phyloP scores from a whole-genome alignment of 108 stramenopile species.

The Skeletonema tropicum region DNA sequence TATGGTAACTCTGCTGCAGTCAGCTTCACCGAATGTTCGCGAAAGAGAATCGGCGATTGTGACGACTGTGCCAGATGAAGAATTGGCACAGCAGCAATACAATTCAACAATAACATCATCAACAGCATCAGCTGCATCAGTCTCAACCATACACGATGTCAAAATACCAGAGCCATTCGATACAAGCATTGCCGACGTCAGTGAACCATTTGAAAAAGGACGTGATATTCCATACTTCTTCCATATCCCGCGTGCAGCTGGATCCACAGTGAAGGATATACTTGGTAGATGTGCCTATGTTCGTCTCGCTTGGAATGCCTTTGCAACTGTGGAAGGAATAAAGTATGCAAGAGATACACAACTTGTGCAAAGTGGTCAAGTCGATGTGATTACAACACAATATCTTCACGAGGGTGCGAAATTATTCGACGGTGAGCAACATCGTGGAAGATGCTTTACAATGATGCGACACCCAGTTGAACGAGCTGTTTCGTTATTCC shows the following conservation, averaged over 20 bases:
- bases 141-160: not conserved
- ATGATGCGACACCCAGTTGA: constrained; percentile 44
- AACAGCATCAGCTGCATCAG: not conserved
- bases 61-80: not conserved
- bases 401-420: constrained; percentile 27
- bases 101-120: not conserved
- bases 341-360: constrained; percentile 18
- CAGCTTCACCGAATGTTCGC: not conserved
- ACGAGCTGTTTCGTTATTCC: constrained; percentile 42
- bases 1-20: not conserved
- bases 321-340: constrained; percentile 25
- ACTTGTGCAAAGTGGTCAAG: constrained; percentile 25
- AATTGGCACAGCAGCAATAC: not conserved
- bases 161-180: not conserved
- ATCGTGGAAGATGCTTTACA: constrained; percentile 43
- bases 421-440: constrained; percentile 26
- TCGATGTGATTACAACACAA: constrained; percentile 42
- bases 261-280: constrained; percentile 21
- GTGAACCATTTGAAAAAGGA: not conserved
- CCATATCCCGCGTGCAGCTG: constrained; percentile 30
- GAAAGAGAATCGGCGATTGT: no score
- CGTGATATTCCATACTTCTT: constrained; percentile 41
- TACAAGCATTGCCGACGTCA: not conserved
- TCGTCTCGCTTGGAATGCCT: constrained; percentile 40
- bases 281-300: constrained; percentile 38